These are phyloP conservation scores for Daldinia childiae DNA, from an alignment of 495 filamentous ascomycete species.

Conservation along the genomic window DNA sequence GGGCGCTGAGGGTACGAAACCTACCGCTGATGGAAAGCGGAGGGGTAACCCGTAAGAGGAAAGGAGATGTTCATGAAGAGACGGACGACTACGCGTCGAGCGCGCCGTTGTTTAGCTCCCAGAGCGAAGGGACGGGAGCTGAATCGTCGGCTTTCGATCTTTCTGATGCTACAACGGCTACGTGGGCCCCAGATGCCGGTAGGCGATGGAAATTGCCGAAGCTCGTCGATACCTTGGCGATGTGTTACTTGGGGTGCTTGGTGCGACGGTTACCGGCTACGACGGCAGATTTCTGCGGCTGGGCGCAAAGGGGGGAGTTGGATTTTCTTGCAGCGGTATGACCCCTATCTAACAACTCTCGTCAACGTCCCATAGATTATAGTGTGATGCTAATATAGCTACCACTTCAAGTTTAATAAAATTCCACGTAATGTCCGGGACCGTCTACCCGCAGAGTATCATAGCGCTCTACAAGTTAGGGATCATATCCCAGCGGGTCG, in stretches of 20 bases:
- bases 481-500: slow-evolving; percentile 59
- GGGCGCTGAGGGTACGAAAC: slow-evolving; percentile 56
- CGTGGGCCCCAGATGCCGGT: slow-evolving; percentile 38
- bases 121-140: slow-evolving; percentile 38
- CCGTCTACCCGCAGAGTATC: slow-evolving; percentile 68
- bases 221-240: slow-evolving; percentile 53
- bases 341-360: background rate
- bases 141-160: slow-evolving; percentile 29
- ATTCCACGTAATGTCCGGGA: slow-evolving; percentile 75
- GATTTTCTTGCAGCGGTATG: slow-evolving; percentile 55
- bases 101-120: slow-evolving; percentile 52
- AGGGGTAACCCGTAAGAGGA: slow-evolving; percentile 7
- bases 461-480: slow-evolving; percentile 64
- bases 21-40: slow-evolving; percentile 44
- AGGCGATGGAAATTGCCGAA: slow-evolving; percentile 53
- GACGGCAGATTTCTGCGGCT: slow-evolving; percentile 55
- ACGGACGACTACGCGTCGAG: slow-evolving; percentile 23
- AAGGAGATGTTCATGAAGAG: slow-evolving; percentile 9
- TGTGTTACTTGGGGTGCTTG: slow-evolving; percentile 59
- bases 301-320: slow-evolving; percentile 54
- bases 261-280: slow-evolving; percentile 54
- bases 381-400: slow-evolving; percentile 26
- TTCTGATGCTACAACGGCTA: slow-evolving; percentile 42
- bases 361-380: background rate
- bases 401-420: slow-evolving; percentile 46